A percentile compares a stretch with the other conserved stretches of the same genome.
phyloP scores from a whole-genome alignment of 1,139 yeast genomes.

The Taphrina wiesneri region DNA sequence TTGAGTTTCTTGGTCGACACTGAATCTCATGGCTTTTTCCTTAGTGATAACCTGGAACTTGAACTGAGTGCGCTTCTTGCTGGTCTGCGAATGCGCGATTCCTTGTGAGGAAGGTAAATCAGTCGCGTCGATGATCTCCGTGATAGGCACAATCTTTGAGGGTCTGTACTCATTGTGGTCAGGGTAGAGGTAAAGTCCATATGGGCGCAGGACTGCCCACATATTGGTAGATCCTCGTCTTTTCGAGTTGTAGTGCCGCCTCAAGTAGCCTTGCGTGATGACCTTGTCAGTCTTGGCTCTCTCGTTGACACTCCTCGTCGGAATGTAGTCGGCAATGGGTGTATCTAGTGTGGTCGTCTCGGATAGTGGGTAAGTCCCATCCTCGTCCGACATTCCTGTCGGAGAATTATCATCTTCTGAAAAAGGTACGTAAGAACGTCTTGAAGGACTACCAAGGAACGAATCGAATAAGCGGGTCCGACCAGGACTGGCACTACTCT shows the following conservation, averaged over 20 bases:
- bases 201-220: slow-evolving; percentile 18
- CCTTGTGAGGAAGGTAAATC: background rate
- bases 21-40: slow-evolving; percentile 14
- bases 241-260: background rate
- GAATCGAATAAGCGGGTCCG: background rate
- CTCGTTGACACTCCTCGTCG: slow-evolving; percentile 5
- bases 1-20: slow-evolving; percentile 14
- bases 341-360: slow-evolving; percentile 1
- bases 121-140: slow-evolving; percentile 14
- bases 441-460: background rate
- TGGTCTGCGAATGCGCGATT: background rate
- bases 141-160: slow-evolving; percentile 7
- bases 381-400: slow-evolving; percentile 1
- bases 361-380: slow-evolving; percentile 1
- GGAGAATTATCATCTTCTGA: slow-evolving; percentile 10
- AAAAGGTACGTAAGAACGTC: background rate
- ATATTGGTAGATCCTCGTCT: background rate
- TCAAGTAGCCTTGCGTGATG: slow-evolving; percentile 27
- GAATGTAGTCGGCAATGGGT: background rate
- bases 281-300: slow-evolving; percentile 18
- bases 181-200: slow-evolving; percentile 19
- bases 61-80: background rate
- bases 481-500: background rate
- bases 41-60: slow-evolving; percentile 17
- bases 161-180: slow-evolving; percentile 17